Evolutionary conservation across 1,139 yeast genomes (phyloP).

Genomic region (Eremothecium cymbalariae): DNA sequence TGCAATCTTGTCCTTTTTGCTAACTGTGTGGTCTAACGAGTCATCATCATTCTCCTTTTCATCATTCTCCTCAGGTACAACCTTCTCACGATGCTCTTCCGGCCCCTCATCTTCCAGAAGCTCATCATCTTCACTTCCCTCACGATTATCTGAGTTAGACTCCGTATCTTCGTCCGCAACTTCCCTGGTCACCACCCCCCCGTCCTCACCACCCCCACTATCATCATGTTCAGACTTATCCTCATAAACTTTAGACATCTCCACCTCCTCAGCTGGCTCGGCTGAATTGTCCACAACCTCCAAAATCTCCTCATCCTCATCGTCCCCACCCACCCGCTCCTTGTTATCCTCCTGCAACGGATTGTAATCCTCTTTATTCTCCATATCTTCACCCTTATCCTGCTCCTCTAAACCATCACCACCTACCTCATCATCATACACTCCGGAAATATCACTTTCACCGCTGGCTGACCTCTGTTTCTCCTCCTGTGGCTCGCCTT

Average conservation of each 20-base stretch:
- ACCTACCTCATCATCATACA: constrained; percentile 8
- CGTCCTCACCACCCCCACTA: too few relatives aligned
- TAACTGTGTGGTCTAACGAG: constrained; percentile 10
- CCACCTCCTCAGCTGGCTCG: background rate
- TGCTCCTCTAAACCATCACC: constrained; percentile 12
- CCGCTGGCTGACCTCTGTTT: background rate
- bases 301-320: background rate
- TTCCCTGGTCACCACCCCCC: constrained; percentile 3
- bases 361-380: constrained; percentile 12
- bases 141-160: background rate
- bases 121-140: constrained; percentile 13
- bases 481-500: constrained; percentile 1
- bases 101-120: constrained; percentile 14
- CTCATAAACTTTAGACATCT: too few relatives aligned
- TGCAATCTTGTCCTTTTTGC: constrained; percentile 1
- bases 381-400: constrained; percentile 17
- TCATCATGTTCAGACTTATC: too few relatives aligned
- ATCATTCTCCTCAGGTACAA: constrained; percentile 7
- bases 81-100: constrained; percentile 10
- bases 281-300: background rate
- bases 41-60: constrained; percentile 16
- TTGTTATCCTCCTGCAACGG: constrained; percentile 7
- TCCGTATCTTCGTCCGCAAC: background rate
- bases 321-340: constrained; percentile 11
- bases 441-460: background rate